A percentile compares a stretch with the other conserved stretches of the same genome.
phyloP scores from a whole-genome alignment of 2,329 filamentous ascomycete species.

The Curvularia spicifera region DNA sequence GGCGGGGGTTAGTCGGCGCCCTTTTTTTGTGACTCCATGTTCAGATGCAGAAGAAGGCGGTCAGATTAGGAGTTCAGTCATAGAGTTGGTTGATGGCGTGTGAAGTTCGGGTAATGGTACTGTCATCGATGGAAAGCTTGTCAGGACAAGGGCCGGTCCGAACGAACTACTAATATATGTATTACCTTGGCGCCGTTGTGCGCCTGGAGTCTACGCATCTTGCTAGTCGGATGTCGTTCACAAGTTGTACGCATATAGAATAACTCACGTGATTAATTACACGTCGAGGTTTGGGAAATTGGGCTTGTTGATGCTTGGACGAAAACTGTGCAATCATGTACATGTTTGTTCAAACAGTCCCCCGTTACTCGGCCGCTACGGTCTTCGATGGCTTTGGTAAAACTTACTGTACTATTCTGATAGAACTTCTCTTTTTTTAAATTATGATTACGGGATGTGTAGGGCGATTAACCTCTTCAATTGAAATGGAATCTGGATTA shows the following conservation, averaged over 20 bases:
- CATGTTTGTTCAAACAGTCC: too few species aligned
- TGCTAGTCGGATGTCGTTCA: not conserved
- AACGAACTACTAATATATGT: not conserved
- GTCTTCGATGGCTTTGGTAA: too few species aligned
- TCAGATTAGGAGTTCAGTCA: not conserved
- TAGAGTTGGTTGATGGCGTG: not conserved
- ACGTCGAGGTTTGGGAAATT: not conserved
- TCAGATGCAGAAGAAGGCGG: not conserved
- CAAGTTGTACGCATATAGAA: not conserved
- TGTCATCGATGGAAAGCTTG: not conserved
- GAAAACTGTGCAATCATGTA: too few species aligned
- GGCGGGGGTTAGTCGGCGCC: conserved; percentile 2
- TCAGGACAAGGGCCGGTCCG: not conserved
- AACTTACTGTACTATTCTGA: too few species aligned
- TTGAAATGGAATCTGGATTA: too few species aligned
- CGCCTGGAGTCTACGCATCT: conserved; percentile 26
- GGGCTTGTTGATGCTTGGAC: not conserved
- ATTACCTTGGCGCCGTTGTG: not conserved
- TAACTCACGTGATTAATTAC: not conserved
- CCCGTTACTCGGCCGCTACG: too few species aligned
- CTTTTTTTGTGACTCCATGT: conserved; percentile 3
- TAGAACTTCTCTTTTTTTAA: too few species aligned
- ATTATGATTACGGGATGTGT: too few species aligned
- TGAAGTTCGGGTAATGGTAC: not conserved
- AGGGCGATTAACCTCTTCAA: too few species aligned